phyloP scores from a whole-genome alignment of 2,329 filamentous ascomycete genomes.

The Mollisia scopiformis region DNA sequence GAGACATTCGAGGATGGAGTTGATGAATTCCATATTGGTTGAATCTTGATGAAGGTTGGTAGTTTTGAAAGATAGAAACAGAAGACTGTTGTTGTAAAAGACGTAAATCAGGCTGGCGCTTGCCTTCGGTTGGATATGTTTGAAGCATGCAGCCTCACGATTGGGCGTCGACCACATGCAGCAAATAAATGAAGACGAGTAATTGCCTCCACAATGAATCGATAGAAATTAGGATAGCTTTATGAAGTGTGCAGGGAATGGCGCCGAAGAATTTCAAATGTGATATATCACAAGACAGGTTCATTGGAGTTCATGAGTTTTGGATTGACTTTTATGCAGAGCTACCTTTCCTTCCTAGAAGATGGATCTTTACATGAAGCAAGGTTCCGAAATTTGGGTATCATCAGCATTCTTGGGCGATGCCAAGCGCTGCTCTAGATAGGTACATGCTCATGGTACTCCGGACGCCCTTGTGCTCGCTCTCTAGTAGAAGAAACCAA shows the following conservation, averaged over 20 bases:
- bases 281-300: not conserved
- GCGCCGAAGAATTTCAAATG: not conserved
- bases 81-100: too few relatives aligned
- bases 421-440: slow-evolving; percentile 30
- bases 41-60: too few relatives aligned
- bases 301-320: slow-evolving; percentile 31
- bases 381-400: slow-evolving; percentile 33
- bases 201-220: too few relatives aligned
- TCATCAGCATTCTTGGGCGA: slow-evolving; percentile 21
- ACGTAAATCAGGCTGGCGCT: too few relatives aligned
- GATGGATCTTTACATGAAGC: slow-evolving; percentile 27
- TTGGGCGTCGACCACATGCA: too few relatives aligned
- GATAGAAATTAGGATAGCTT: too few relatives aligned
- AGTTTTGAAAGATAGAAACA: too few relatives aligned
- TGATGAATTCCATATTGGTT: slow-evolving; percentile 1
- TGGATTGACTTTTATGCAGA: slow-evolving; percentile 38
- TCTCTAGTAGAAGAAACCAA: slow-evolving; percentile 97
- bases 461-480: slow-evolving; percentile 26
- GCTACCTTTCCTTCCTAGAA: slow-evolving; percentile 34
- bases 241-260: too few relatives aligned
- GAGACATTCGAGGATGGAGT: not conserved
- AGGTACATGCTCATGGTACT: slow-evolving; percentile 37
- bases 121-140: too few relatives aligned
- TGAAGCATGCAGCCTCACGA: too few relatives aligned
- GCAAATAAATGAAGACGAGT: too few relatives aligned